Evolutionary conservation across 192 early-diverging fungal species (phyloP).

Genomic region (Podila minutissima): DNA sequence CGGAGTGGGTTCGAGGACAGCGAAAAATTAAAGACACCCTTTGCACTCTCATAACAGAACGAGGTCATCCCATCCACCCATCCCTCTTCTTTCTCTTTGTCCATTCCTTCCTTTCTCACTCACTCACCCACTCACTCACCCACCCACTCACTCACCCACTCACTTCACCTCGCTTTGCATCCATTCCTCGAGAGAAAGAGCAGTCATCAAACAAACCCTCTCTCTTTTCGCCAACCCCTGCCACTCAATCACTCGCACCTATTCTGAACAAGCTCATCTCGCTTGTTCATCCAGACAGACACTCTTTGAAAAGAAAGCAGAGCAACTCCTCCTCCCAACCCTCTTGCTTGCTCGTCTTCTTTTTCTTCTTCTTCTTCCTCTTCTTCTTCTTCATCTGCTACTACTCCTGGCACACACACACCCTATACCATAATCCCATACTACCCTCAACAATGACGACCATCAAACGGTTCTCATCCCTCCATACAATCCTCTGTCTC

Average conservation of each 20-base stretch:
- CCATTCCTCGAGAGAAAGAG: background rate
- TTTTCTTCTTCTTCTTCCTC: background rate
- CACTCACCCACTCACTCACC: background rate
- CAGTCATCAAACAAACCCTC: too few relatives aligned
- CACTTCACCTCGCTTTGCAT: background rate
- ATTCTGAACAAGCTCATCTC: too few relatives aligned
- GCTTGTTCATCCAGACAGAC: too few relatives aligned
- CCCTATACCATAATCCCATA: background rate
- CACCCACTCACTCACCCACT: too few relatives aligned
- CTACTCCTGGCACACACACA: background rate
- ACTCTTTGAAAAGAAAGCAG: too few relatives aligned
- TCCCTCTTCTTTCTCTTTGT: background rate
- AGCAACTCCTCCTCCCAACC: background rate
- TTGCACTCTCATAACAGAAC: too few relatives aligned
- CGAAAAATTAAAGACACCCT: too few relatives aligned
- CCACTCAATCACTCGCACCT: too few relatives aligned
- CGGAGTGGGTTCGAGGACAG: too few relatives aligned
- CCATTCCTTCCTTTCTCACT: constrained; percentile 1
- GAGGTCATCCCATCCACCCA: too few relatives aligned
- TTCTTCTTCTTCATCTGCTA: background rate
- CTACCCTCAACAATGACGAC: constrained; percentile 7
- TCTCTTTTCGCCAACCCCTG: background rate
- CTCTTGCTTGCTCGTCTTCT: background rate
- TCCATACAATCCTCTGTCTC: constrained; percentile 36
- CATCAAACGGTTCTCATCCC: constrained; percentile 37